These are phyloP conservation scores for Apiotrichum brassicae DNA, from an alignment of 1,284 basidiomycete genomes.

Conservation along the genomic window DNA sequence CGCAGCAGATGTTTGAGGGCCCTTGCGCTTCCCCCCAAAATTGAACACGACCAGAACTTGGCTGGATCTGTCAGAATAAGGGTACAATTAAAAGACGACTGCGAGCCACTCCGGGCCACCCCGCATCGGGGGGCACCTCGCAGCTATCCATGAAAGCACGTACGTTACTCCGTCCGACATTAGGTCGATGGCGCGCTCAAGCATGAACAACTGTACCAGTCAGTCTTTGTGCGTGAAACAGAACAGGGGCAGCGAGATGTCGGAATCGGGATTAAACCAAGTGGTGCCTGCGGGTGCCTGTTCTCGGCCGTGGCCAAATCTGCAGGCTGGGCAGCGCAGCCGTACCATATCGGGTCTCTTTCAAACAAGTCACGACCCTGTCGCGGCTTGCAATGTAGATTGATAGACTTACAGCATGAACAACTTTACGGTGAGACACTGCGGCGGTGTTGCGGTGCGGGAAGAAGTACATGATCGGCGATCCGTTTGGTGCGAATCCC, in stretches of 20 bases:
- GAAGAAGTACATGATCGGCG: constrained; percentile 39
- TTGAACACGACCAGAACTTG: constrained; percentile 35
- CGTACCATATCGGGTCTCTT: too few relatives aligned
- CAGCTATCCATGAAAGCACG: too few relatives aligned
- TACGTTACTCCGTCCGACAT: constrained; percentile 31
- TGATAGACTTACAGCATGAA: constrained; percentile 26
- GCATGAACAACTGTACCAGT: constrained; percentile 31
- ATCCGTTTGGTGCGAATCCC: constrained; percentile 26
- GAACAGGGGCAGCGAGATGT: too few relatives aligned
- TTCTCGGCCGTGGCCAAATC: too few relatives aligned
- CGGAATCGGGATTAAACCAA: too few relatives aligned
- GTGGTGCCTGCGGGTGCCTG: too few relatives aligned
- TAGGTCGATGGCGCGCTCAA: constrained; percentile 39
- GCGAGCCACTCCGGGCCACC: background rate
- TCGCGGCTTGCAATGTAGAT: too few relatives aligned
- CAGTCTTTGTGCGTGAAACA: background rate
- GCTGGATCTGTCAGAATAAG: constrained; percentile 7
- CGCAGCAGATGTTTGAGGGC: constrained; percentile 28
- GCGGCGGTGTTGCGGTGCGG: constrained; percentile 28
- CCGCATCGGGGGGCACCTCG: too few relatives aligned
- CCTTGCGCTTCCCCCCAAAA: constrained; percentile 40
- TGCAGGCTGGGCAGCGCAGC: too few relatives aligned
- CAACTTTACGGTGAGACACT: constrained; percentile 19
- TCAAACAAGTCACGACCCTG: too few relatives aligned
- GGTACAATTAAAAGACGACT: background rate